Evolutionary conservation across 2,329 filamentous ascomycete species (phyloP).

Genomic region (Penicillium sp.): DNA sequence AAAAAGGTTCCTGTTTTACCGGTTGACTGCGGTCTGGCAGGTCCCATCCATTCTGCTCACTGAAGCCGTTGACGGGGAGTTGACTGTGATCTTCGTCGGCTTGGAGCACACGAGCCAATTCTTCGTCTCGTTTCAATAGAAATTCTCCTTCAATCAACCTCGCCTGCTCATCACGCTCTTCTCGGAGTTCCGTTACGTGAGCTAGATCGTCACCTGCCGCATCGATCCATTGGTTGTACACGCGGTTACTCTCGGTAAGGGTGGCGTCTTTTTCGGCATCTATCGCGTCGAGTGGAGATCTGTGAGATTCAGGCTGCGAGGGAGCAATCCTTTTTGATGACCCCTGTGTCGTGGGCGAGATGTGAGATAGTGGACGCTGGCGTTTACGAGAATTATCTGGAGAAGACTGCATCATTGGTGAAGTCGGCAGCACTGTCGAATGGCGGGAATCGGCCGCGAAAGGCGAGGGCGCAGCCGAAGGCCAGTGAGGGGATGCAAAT

Average conservation of each 20-base stretch:
- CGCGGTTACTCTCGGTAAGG: slow-evolving; percentile 1
- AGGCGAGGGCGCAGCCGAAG: slow-evolving; percentile 21
- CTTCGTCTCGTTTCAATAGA: slow-evolving; percentile 33
- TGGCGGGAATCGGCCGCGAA: slow-evolving; percentile 8
- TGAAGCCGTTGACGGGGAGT: neutral
- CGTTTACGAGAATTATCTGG: slow-evolving; percentile 18
- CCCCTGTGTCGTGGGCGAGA: slow-evolving; percentile 5
- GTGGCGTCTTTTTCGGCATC: slow-evolving; percentile 5
- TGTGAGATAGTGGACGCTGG: slow-evolving; percentile 17
- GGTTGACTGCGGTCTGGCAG: slow-evolving; percentile 14
- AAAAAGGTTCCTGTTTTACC: neutral
- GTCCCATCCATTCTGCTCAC: slow-evolving; percentile 6
- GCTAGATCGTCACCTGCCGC: neutral
- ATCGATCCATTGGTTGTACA: slow-evolving; percentile 11
- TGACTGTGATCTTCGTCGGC: slow-evolving; percentile 19
- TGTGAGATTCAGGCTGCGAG: slow-evolving; percentile 4
- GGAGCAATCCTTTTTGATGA: slow-evolving; percentile 18
- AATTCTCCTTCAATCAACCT: slow-evolving; percentile 11
- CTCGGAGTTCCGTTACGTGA: slow-evolving; percentile 24
- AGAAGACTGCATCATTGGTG: neutral
- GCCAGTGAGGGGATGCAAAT: slow-evolving; percentile 12
- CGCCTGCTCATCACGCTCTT: slow-evolving; percentile 28
- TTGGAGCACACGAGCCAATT: slow-evolving; percentile 41
- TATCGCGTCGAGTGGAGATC: slow-evolving; percentile 10
- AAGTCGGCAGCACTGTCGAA: neutral